phyloP scores from a whole-genome alignment of 306 rosid species.

The Carpinus viminea region DNA sequence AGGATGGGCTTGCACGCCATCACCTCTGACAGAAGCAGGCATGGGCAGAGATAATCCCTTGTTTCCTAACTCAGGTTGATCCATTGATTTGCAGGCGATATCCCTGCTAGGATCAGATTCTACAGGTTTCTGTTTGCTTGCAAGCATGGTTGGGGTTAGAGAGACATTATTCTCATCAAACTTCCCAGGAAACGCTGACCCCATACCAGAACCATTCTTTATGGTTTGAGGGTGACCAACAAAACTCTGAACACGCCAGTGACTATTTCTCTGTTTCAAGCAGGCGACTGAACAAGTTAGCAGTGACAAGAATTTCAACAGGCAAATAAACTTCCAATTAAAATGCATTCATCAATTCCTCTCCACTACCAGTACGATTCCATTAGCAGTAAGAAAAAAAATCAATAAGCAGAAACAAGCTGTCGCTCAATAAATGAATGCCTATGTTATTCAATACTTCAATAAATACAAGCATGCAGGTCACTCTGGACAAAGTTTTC shows the following conservation, averaged over 20 bases:
- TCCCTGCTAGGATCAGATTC: conserved; percentile 64
- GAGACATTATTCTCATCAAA: conserved; percentile 69
- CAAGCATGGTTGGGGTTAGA: conserved; percentile 57
- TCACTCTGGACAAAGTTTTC: background rate
- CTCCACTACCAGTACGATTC: conserved; percentile 15
- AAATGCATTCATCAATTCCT: background rate
- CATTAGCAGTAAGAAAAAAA: background rate
- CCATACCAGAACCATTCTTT: conserved; percentile 67
- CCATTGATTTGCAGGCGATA: conserved; percentile 48
- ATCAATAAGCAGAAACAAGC: background rate
- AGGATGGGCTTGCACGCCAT: conserved; percentile 65
- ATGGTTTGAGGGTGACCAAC: conserved; percentile 63
- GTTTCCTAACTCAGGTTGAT: conserved; percentile 61
- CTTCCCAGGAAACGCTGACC: conserved; percentile 69
- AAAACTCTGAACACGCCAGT: conserved; percentile 89
- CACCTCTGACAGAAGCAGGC: conserved; percentile 61
- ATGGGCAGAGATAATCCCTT: conserved; percentile 58
- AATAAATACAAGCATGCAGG: conserved; percentile 8
- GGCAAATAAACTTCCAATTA: conserved; percentile 13
- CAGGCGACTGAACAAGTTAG: conserved; percentile 21
- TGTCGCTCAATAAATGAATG: background rate
- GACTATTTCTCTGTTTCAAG: conserved; percentile 83
- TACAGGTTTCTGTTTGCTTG: conserved; percentile 51
- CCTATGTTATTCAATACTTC: background rate
- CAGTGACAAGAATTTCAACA: conserved; percentile 20